Base-by-base conservation (phyloP, 257 asterid genomes). In the Anisodus acutangulus region DNA sequence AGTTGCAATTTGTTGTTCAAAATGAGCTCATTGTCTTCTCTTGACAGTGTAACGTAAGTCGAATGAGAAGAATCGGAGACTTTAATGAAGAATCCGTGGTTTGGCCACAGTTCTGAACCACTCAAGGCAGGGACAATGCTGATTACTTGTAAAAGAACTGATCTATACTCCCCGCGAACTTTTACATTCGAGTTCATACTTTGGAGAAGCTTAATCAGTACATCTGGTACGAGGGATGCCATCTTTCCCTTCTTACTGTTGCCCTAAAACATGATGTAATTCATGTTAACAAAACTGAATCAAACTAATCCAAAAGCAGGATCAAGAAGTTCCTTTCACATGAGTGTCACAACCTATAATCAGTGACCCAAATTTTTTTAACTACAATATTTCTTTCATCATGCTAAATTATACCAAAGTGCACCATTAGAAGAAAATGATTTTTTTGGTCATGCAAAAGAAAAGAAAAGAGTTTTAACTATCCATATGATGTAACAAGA, bases 11-110 rank as follows among this genome's bases (percentile, higher is more conserved):
- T 92, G 90, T 95, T 95, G 93, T 90, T 93, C 17, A 95, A 81
- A 89, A 95, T 93, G 71, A 95, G 91, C 70, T 95, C 97, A 13
- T 91, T 91, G 92, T 95, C 98, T 2, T 88, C 85, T 70, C 86
- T 92, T 4, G 94, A 90, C 57, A 94, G 84, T 4, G 98, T 87
- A 17, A 91, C 98, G 80, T 94, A 95, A 2, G 98, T 93, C 0
- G 99, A 93, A 86, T 95, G 98, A 16, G 99, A 93, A 12, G 98
- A 95, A 82, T 95, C 98, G 0, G 99, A 95, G 82, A 95, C 94
- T 90, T 95, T 95, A 15, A 95, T 74, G 92, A 92, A 95, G 88
- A 94, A 95, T 1, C 99, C 98, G 19, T 91, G 98, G 60, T 93
- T 91, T 0, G 99, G 99, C 93, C 94, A 94, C 0, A 95, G 81